These are phyloP conservation scores for Vigna reflexopilosa DNA, from an alignment of 306 rosid genomes.

Conservation along the genomic window DNA sequence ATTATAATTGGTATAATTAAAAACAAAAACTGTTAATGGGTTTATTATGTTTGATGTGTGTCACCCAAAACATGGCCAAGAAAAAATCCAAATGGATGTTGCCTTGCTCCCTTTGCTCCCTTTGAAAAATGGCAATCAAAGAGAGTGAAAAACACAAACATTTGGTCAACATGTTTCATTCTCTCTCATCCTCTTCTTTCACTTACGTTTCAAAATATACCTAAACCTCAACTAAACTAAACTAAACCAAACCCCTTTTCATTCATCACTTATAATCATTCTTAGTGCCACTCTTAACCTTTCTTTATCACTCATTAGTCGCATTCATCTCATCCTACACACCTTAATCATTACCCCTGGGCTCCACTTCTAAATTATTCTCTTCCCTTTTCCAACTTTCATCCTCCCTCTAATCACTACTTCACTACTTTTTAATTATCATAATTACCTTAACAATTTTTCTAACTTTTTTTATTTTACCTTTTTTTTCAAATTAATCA, in stretches of 20 bases:
- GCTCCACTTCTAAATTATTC: conserved; percentile 65
- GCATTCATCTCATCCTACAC: conserved; percentile 30
- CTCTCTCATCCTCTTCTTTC: conserved; percentile 56
- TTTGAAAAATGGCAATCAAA: conserved; percentile 52
- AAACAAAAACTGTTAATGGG: conserved; percentile 47
- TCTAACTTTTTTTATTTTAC: not conserved
- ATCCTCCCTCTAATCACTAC: conserved; percentile 9
- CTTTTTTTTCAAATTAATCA: conserved; percentile 17
- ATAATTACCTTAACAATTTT: not conserved
- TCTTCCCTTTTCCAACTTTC: conserved; percentile 42
- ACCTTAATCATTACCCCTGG: conserved; percentile 54
- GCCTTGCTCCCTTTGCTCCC: conserved; percentile 49
- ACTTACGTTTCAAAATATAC: conserved; percentile 40
- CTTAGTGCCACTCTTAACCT: conserved; percentile 54
- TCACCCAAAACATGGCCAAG: conserved; percentile 89
- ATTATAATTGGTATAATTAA: conserved; percentile 1
- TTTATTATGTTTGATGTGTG: conserved; percentile 44
- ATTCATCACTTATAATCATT: conserved; percentile 48
- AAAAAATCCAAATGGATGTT: conserved; percentile 60
- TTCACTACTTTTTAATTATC: conserved; percentile 15
- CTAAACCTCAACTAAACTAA: conserved; percentile 15
- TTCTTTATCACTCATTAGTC: conserved; percentile 51
- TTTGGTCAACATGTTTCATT: conserved; percentile 74
- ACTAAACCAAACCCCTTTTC: conserved; percentile 31
- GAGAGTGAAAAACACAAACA: conserved; percentile 53